Conservation (phyloP, 345 rosid species). For the Gossypium mustelinum region DNA sequence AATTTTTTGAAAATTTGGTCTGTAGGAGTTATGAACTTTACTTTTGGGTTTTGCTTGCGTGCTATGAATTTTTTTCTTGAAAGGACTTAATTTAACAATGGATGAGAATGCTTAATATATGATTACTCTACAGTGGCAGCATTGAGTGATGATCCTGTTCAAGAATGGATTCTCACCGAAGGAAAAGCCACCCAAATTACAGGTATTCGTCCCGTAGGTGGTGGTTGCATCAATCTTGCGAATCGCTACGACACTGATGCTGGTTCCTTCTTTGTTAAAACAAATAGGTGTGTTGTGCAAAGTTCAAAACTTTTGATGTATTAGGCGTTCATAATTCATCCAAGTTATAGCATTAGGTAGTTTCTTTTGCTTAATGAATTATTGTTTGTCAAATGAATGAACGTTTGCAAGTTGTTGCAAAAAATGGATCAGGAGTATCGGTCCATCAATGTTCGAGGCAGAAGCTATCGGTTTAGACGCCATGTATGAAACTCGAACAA, state of each 20-base stretch:
- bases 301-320: neutral
- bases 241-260: constrained; percentile 74
- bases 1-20: neutral
- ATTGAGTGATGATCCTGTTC: constrained; percentile 75
- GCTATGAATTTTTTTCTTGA: neutral
- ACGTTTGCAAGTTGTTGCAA: constrained; percentile 12
- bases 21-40: neutral
- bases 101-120: constrained; percentile 9
- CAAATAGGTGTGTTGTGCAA: constrained; percentile 51
- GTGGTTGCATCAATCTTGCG: constrained; percentile 90
- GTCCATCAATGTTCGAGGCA: constrained; percentile 82
- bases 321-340: neutral
- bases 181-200: constrained; percentile 76
- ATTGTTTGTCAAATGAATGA: constrained; percentile 6
- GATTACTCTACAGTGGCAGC: constrained; percentile 51
- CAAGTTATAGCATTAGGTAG: neutral
- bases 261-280: constrained; percentile 79
- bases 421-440: constrained; percentile 54
- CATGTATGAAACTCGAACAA: constrained; percentile 70
- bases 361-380: constrained; percentile 1
- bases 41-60: constrained; percentile 5
- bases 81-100: constrained; percentile 11
- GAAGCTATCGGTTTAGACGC: constrained; percentile 91
- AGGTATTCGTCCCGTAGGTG: constrained; percentile 69
- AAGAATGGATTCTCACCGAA: constrained; percentile 78